phyloP scores from a whole-genome alignment of 1,284 basidiomycete genomes.

The Ustilago vetiveriae region DNA sequence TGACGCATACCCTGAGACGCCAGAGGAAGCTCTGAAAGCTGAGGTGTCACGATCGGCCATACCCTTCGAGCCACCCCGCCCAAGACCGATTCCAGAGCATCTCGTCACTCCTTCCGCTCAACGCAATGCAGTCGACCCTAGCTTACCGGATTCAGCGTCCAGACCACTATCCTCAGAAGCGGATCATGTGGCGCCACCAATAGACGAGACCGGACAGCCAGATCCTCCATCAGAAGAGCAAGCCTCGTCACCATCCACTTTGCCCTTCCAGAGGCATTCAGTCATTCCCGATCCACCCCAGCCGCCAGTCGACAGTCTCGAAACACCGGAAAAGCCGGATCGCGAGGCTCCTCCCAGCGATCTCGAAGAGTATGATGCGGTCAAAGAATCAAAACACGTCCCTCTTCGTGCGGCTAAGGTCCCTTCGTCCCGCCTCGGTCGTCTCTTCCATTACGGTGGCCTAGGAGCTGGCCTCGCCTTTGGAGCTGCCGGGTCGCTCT shows the following conservation, averaged over 20 bases:
- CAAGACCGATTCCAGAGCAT: constrained; percentile 4
- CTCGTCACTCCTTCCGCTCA: neutral
- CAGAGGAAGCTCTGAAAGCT: no score
- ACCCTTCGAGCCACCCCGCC: constrained; percentile 6
- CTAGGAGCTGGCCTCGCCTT: constrained; percentile 65
- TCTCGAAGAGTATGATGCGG: constrained; percentile 62
- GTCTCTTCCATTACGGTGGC: constrained; percentile 64
- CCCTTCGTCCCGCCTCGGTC: constrained; percentile 64
- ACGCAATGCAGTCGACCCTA: no score
- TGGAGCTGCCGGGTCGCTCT: constrained; percentile 58
- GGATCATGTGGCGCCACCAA: neutral
- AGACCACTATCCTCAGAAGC: neutral
- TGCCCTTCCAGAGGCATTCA: neutral
- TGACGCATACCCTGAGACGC: no score
- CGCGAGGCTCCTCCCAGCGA: neutral
- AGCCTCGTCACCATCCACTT: neutral
- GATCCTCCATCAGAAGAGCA: neutral
- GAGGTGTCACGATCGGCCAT: no score
- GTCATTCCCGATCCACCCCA: neutral
- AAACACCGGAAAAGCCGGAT: constrained; percentile 1
- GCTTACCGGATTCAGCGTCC: no score
- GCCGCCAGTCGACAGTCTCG: neutral
- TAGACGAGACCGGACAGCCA: neutral
- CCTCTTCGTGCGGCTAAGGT: constrained; percentile 62
- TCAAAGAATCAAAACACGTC: constrained; percentile 44